Conservation (phyloP, 208 protist species). For the Leishmania arabica region DNA sequence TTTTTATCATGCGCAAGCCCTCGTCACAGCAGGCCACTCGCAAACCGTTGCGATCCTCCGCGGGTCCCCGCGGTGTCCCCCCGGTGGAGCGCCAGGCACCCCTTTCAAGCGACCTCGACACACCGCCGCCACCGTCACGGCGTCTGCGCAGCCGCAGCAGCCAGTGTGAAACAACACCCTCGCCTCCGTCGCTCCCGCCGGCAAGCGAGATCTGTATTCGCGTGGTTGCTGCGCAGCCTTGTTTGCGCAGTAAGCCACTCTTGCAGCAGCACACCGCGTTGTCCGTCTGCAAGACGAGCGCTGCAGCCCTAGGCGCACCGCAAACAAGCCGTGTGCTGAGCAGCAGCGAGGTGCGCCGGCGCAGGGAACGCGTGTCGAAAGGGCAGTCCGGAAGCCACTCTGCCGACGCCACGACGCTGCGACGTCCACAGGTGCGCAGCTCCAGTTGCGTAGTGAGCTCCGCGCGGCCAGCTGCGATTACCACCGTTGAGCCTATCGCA, state of each 20-base stretch:
- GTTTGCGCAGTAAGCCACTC: constrained; percentile 8
- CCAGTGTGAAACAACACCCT: not conserved
- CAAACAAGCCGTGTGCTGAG: not conserved
- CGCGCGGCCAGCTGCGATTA: not conserved
- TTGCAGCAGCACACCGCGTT: constrained; percentile 6
- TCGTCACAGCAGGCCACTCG: not conserved
- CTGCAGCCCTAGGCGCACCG: not conserved
- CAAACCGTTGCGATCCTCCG: not conserved
- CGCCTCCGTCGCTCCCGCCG: not conserved
- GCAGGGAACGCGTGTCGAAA: not conserved
- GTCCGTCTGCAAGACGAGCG: not conserved
- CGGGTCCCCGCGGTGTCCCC: not conserved
- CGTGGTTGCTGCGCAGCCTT: not conserved
- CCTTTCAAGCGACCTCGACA: not conserved
- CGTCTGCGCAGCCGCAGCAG: constrained; percentile 7
- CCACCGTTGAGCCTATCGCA: not conserved
- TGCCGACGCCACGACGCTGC: not conserved
- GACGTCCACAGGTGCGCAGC: not conserved
- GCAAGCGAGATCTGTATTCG: not conserved
- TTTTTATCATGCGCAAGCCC: not conserved
- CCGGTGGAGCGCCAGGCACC: no score
- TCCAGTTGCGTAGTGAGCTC: not conserved
- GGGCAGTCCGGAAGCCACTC: not conserved
- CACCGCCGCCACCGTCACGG: constrained; percentile 5
- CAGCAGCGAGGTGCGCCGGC: not conserved